Conservation (phyloP, 257 asterid genomes). For the Forsythia suspensa region DNA sequence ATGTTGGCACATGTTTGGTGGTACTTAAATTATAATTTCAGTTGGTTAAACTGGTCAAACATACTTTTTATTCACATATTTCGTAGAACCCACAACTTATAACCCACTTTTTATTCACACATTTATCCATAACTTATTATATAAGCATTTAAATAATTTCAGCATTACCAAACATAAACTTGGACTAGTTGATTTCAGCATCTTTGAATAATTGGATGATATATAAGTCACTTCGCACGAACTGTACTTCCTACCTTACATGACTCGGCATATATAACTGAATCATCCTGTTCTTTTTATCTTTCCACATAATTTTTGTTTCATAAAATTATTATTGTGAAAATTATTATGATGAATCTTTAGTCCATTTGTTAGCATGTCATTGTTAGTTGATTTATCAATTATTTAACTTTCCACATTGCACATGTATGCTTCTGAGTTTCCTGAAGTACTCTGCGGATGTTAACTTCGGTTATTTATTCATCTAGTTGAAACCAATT, state of each 20-base stretch:
- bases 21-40: no score
- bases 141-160: no score
- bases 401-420: not conserved
- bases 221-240: not conserved
- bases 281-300: not conserved
- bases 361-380: not conserved
- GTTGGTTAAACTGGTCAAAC: no score
- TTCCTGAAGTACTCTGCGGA: not conserved
- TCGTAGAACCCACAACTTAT: no score
- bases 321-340: not conserved
- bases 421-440: not conserved
- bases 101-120: no score
- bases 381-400: not conserved
- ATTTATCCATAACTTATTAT: no score
- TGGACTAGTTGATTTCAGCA: constrained; percentile 10
- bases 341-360: not conserved
- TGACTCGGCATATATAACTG: not conserved
- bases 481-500: constrained; percentile 9
- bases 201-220: constrained; percentile 17
- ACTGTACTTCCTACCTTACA: not conserved
- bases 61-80: no score
- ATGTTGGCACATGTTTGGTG: not conserved
- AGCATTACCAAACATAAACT: no score
- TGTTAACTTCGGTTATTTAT: constrained; percentile 1
- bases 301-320: not conserved